Evolutionary conservation across 2,329 filamentous ascomycete species (phyloP).

Genomic region (Clarireedia monteithiana): DNA sequence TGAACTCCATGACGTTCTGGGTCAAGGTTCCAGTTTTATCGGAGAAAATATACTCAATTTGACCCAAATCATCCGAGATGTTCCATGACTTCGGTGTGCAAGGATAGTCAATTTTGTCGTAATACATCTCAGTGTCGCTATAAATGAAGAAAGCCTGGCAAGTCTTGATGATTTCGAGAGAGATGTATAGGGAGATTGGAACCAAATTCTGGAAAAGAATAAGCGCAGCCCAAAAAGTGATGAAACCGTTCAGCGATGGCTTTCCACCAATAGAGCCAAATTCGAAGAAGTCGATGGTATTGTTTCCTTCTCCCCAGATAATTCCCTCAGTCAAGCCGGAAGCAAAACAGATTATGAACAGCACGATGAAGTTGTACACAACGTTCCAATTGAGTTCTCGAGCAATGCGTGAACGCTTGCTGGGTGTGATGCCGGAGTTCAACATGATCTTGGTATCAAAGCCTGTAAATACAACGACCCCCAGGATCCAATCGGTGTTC

Average conservation of each 20-base stretch:
- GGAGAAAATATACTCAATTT: slow-evolving; percentile 98
- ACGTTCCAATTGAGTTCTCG: slow-evolving; percentile 96
- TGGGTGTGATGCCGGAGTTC: slow-evolving; percentile 91
- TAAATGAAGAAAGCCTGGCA: slow-evolving; percentile 96
- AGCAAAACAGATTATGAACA: slow-evolving; percentile 83
- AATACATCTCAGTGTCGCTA: slow-evolving; percentile 94
- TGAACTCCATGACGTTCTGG: slow-evolving; percentile 98
- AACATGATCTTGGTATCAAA: slow-evolving; percentile 99
- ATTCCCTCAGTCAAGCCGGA: slow-evolving; percentile 79
- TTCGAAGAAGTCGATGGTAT: slow-evolving; percentile 76
- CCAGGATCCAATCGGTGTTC: slow-evolving; percentile 94
- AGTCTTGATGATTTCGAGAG: slow-evolving; percentile 89
- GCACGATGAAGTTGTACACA: slow-evolving; percentile 87
- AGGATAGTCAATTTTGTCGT: slow-evolving; percentile 85
- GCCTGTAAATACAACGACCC: slow-evolving; percentile 88
- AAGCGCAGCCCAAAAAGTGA: slow-evolving; percentile 92
- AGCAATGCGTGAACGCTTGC: slow-evolving; percentile 84
- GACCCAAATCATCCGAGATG: slow-evolving; percentile 93
- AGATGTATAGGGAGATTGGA: slow-evolving; percentile 95
- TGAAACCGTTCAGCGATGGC: slow-evolving; percentile 76
- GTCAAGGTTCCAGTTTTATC: slow-evolving; percentile 89
- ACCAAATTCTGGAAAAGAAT: slow-evolving; percentile 98
- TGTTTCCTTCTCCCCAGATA: slow-evolving; percentile 67
- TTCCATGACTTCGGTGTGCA: slow-evolving; percentile 99
- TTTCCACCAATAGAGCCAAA: slow-evolving; percentile 72